Evolutionary conservation across 2,329 filamentous ascomycete species (phyloP), one percentile per base, ranked within the genome.

Genomic region (Helminthosporium solani): DNA sequence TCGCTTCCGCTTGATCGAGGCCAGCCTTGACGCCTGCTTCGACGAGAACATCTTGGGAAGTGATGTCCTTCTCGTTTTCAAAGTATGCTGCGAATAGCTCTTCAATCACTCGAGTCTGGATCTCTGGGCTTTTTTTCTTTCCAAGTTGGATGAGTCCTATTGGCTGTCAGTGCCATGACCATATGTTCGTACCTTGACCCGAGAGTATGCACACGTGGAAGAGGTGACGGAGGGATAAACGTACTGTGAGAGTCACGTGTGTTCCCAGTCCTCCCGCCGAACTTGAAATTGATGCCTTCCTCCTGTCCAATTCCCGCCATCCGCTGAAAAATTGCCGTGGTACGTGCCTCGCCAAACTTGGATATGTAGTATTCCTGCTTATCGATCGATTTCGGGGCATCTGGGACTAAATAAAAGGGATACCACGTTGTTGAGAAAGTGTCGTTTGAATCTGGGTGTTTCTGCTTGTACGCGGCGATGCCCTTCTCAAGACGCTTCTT

Each of bases 341-440:
- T 72, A 25, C 88, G 79, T 19, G 84, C 79, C 5, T 81, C 77
- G 7, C 82, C 82, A 58, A 94, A 83, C 44, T 85, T 86, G 39
- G 75, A 62, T 30, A 79, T 72, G 68, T 83, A 90, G 64, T 77
- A 78, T 47, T 73, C 71, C 63, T 76, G 66, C 61, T 83, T 84
- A 58, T 79, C 74, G 46, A 75, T 64, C 57, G 77, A 75, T 36
- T 74, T 73, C 0, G 86, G 79, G 1, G 81, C 75, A 37, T 76
- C 75, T 0, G 88, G 86, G 61, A 91, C 84, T 42, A 95, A 80
- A 67, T 92, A 91, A 73, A 88, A 95, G 1, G 90, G 86, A 50
- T 81, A 78, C 87, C 88, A 95, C 50, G 78, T 79, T 12, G 87
- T 82, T 37, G 77, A 79, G 73, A 95, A 91, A 16, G 78, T 87